Evolutionary conservation across 2,329 filamentous ascomycete genomes (phyloP), one percentile per base, ranked within the genome.

Genomic region (Byssoonygena ceratinophila): DNA sequence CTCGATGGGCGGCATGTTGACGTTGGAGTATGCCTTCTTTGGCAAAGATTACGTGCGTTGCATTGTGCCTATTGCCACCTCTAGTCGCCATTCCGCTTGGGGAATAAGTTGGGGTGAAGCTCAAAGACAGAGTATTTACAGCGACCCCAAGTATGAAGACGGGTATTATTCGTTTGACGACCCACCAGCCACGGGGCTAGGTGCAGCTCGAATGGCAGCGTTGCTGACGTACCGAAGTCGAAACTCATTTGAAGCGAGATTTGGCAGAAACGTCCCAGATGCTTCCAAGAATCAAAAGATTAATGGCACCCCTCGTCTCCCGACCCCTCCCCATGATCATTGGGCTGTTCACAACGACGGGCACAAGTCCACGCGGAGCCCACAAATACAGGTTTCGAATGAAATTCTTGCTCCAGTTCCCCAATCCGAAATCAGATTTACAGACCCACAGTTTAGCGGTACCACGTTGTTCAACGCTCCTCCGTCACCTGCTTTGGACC

Each of bases 111-210:
- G 77, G 76, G 75, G 75, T 2, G 77, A 80, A 63, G 74, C 76
- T 6, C 77, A 80, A 60, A 66, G 77, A 54, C 76, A 79, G 59
- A 75, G 75, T 76, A 97, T 98, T 66, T 98, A 97, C 71, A 90
- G 88, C 36, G 92, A 98, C 66, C 92, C 92, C 29, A 97, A 96
- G 73, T 98, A 98, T 68, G 89, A 96, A 57, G 90, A 97, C 63
- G 92, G 92, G 41, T 97, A 96, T 71, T 98, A 97, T 66, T 64
- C 81, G 1, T 94, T 92, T 62, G 78, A 85, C 29, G 88, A 97
- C 60, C 90, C 90, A 31, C 92, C 92, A 0, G 75, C 82, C 0
- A 85, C 89, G 0, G 92, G 92, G 0, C 79, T 98, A 1, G 89
- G 90, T 11, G 92, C 92, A 6, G 92, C 92, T 23, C 88, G 92